Evolutionary conservation across 306 rosid species (phyloP).

Genomic region (Luffa aegyptiaca): DNA sequence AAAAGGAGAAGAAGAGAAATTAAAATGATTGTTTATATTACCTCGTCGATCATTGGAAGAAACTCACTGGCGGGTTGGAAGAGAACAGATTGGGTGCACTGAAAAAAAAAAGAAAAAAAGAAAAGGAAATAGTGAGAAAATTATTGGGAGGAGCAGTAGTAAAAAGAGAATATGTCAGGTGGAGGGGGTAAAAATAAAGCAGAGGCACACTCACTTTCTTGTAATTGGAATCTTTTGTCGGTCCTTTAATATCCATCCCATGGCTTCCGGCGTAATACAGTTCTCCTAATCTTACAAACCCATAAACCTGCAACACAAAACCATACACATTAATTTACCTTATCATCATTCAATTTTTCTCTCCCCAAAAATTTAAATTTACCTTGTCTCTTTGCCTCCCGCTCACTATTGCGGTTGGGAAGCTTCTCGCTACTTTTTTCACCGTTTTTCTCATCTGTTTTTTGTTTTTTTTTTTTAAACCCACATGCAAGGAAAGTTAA

Average conservation of each 20-base stretch:
- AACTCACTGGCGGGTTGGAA: constrained; percentile 83
- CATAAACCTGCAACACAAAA: constrained; percentile 43
- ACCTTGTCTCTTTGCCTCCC: constrained; percentile 94
- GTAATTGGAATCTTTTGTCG: constrained; percentile 56
- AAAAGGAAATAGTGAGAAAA: not conserved
- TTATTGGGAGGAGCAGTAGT: not conserved
- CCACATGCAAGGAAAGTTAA: not conserved
- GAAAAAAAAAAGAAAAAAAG: not conserved
- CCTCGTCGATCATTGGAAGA: constrained; percentile 89
- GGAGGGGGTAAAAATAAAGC: not conserved
- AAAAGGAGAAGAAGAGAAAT: not conserved
- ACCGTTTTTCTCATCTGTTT: constrained; percentile 89
- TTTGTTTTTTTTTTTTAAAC: not conserved
- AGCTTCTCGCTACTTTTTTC: constrained; percentile 56
- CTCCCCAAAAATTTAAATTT: not conserved
- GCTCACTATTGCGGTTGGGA: constrained; percentile 86
- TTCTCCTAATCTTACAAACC: constrained; percentile 73
- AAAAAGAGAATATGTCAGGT: constrained; percentile 1
- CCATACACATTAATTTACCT: not conserved
- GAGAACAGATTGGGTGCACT: constrained; percentile 54
- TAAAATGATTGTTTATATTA: not conserved
- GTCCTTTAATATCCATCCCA: constrained; percentile 96
- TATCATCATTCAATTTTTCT: not conserved
- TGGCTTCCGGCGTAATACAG: constrained; percentile 96
- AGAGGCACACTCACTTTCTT: constrained; percentile 37